These are phyloP conservation scores for Penicillium fimorum DNA, from an alignment of 495 filamentous ascomycete species.

Conservation along the genomic window DNA sequence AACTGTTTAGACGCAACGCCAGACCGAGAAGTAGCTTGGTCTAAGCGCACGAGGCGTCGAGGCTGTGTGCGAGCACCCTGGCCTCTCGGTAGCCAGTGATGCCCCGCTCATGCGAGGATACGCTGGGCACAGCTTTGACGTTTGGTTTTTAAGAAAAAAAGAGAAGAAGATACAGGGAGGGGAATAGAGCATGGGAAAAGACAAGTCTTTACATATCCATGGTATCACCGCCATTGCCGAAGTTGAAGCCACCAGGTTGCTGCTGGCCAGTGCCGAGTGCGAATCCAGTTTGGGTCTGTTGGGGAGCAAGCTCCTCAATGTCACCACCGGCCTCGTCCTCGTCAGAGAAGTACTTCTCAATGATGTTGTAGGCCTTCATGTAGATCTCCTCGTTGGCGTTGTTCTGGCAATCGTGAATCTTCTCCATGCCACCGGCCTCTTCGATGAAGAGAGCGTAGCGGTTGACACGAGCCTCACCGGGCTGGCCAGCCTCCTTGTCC, in stretches of 20 bases:
- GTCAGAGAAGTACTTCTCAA: constrained; percentile 99
- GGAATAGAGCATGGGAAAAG: constrained; percentile 2
- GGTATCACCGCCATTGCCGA: constrained; percentile 81
- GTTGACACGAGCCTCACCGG: constrained; percentile 78
- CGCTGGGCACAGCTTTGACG: constrained; percentile 8
- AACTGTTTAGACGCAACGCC: constrained; percentile 4
- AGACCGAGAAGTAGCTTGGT: constrained; percentile 6
- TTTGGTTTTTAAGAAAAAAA: not conserved
- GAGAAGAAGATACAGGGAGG: constrained; percentile 1
- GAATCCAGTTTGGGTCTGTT: constrained; percentile 71
- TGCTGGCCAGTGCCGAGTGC: constrained; percentile 76
- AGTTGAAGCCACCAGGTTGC: constrained; percentile 85
- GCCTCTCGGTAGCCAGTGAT: not conserved
- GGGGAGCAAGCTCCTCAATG: constrained; percentile 65
- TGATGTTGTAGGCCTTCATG: constrained; percentile 99
- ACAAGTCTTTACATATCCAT: constrained; percentile 90
- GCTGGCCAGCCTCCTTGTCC: constrained; percentile 81
- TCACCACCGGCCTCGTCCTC: constrained; percentile 86
- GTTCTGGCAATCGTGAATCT: constrained; percentile 99
- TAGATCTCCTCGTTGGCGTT: constrained; percentile 99
- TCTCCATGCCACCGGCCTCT: constrained; percentile 98
- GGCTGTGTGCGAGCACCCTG: not conserved
- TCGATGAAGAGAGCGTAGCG: constrained; percentile 98
- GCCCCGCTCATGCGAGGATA: not conserved
- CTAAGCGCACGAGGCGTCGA: constrained; percentile 3